These are phyloP conservation scores for Penicillium sp. DNA, from an alignment of 2,329 filamentous ascomycete genomes.

Conservation along the genomic window DNA sequence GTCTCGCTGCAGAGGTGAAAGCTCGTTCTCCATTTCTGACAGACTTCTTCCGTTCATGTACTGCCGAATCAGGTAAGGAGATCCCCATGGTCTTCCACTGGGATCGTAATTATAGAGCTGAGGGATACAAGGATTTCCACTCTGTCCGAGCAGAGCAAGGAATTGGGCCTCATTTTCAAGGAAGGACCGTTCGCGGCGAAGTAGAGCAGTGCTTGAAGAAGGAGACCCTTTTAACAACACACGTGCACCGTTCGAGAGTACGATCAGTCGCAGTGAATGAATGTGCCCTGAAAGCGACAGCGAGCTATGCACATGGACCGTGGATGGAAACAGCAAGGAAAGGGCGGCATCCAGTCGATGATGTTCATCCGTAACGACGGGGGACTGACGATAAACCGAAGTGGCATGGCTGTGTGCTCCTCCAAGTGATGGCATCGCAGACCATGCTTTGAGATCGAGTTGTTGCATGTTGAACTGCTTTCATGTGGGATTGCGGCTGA, in stretches of 20 bases:
- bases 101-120: slow-evolving; percentile 41
- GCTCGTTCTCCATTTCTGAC: slow-evolving; percentile 29
- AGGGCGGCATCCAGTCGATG: slow-evolving; percentile 31
- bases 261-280: slow-evolving; percentile 38
- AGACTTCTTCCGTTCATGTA: slow-evolving; percentile 38
- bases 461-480: slow-evolving; percentile 4
- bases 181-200: slow-evolving; percentile 41
- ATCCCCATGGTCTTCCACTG: slow-evolving; percentile 25
- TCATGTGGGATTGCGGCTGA: neutral
- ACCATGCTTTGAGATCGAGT: slow-evolving; percentile 9
- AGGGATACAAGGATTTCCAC: slow-evolving; percentile 37
- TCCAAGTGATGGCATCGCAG: slow-evolving; percentile 9
- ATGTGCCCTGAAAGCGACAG: slow-evolving; percentile 31
- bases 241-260: slow-evolving; percentile 39
- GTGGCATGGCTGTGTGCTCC: slow-evolving; percentile 1
- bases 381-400: neutral
- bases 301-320: slow-evolving; percentile 29
- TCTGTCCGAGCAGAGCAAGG: slow-evolving; percentile 38
- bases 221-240: slow-evolving; percentile 42
- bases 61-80: slow-evolving; percentile 41
- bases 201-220: slow-evolving; percentile 35
- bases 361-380: slow-evolving; percentile 17
- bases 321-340: slow-evolving; percentile 33
- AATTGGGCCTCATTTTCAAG: slow-evolving; percentile 45
- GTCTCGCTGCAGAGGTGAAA: slow-evolving; percentile 32